phyloP scores from a whole-genome alignment of 441 rosid genomes.

The Gossypium lobatum region DNA sequence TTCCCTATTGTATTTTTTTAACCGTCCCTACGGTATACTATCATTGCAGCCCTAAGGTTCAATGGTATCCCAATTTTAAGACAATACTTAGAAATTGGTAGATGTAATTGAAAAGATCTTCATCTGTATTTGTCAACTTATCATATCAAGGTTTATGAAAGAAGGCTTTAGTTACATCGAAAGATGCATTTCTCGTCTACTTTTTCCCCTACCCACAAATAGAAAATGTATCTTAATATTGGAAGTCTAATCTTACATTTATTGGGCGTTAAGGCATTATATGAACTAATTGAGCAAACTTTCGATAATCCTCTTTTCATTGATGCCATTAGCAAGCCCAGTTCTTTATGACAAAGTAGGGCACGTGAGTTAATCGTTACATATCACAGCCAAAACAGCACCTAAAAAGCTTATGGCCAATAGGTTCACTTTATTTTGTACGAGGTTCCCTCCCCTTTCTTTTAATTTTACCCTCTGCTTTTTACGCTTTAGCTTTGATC shows the following conservation, averaged over 20 bases:
- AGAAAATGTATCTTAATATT: too few species aligned
- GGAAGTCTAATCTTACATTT: too few species aligned
- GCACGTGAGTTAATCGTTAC: not conserved
- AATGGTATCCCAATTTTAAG: slow-evolving; percentile 19
- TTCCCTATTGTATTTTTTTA: not conserved
- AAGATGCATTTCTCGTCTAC: not conserved
- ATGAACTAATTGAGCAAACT: too few species aligned
- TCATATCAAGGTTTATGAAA: not conserved
- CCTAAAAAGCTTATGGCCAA: slow-evolving; percentile 19
- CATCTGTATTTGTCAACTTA: not conserved
- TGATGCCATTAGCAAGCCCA: not conserved
- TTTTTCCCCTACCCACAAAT: not conserved
- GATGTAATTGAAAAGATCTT: slow-evolving; percentile 25
- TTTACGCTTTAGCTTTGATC: slow-evolving; percentile 21
- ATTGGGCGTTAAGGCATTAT: too few species aligned
- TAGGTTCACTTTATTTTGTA: slow-evolving; percentile 51
- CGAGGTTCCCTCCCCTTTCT: slow-evolving; percentile 42
- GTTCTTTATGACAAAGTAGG: not conserved
- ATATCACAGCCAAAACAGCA: slow-evolving; percentile 12
- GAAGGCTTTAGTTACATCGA: not conserved
- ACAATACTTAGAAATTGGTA: slow-evolving; percentile 14
- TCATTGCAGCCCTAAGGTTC: slow-evolving; percentile 21
- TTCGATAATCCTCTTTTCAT: not conserved
- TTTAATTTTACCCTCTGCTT: slow-evolving; percentile 16
- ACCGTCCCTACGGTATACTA: not conserved